phyloP scores from a whole-genome alignment of 2,329 filamentous ascomycete species.

The Fusarium beomiforme region DNA sequence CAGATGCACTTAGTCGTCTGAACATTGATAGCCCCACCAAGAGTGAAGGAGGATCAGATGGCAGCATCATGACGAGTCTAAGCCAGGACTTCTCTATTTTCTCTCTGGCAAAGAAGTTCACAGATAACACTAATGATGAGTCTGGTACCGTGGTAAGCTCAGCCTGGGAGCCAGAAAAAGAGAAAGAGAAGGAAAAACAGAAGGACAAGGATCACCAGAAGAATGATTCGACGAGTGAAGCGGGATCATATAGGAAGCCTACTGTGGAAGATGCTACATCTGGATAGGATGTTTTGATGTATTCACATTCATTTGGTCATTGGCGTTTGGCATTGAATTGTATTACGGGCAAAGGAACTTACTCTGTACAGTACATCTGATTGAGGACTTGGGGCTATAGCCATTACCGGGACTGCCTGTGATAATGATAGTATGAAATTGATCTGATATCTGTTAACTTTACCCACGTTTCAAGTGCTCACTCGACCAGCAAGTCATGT shows the following conservation, averaged over 20 bases:
- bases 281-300: not conserved
- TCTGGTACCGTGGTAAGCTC: constrained; percentile 39
- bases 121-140: constrained; percentile 28
- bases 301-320: constrained; percentile 1
- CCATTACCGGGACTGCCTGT: not conserved
- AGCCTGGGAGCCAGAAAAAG: constrained; percentile 25
- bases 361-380: constrained; percentile 4
- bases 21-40: constrained; percentile 25
- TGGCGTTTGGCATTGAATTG: constrained; percentile 23
- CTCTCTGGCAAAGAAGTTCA: constrained; percentile 34
- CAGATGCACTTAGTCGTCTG: constrained; percentile 34
- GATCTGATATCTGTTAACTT: not conserved
- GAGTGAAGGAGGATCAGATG: constrained; percentile 16
- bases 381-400: not conserved
- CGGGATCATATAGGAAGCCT: constrained; percentile 38
- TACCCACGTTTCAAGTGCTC: not conserved
- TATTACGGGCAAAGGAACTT: constrained; percentile 3
- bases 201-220: constrained; percentile 1
- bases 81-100: constrained; percentile 41
- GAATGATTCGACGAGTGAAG: constrained; percentile 25
- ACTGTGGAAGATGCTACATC: constrained; percentile 35
- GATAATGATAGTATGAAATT: constrained; percentile 21
- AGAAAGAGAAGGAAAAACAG: constrained; percentile 5
- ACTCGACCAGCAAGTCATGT: not conserved
- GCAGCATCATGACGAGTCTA: constrained; percentile 33